These are phyloP conservation scores for Aotearoamyces nothofagi DNA, from an alignment of 2,329 filamentous ascomycete genomes.

Conservation along the genomic window DNA sequence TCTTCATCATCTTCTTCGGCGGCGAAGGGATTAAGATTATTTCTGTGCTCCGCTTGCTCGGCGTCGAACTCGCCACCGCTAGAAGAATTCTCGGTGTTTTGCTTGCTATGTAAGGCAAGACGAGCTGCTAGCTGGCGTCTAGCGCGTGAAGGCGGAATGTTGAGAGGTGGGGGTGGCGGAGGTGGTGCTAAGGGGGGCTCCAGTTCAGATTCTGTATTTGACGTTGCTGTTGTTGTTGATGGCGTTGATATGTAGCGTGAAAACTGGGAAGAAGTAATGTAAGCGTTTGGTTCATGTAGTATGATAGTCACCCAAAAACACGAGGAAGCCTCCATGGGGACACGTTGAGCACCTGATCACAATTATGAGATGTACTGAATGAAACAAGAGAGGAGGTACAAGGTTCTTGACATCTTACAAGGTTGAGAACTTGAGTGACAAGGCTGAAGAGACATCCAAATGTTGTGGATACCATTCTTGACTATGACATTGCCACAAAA, in stretches of 20 bases:
- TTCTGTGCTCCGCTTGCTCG: constrained; percentile 9
- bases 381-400: too few relatives aligned
- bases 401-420: too few relatives aligned
- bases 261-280: constrained; percentile 13
- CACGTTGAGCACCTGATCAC: too few relatives aligned
- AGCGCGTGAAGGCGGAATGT: constrained; percentile 74
- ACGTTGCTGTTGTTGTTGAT: constrained; percentile 18
- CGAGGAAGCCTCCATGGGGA: too few relatives aligned
- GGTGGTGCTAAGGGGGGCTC: constrained; percentile 44
- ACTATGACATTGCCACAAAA: too few relatives aligned
- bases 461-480: too few relatives aligned
- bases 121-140: constrained; percentile 82
- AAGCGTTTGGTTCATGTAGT: too few relatives aligned
- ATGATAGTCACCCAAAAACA: too few relatives aligned
- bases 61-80: constrained; percentile 8
- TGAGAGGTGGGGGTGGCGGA: constrained; percentile 64
- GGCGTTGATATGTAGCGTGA: constrained; percentile 20
- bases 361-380: too few relatives aligned
- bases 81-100: constrained; percentile 18
- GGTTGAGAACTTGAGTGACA: too few relatives aligned
- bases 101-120: constrained; percentile 60
- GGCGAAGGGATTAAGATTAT: constrained; percentile 17
- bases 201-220: constrained; percentile 21
- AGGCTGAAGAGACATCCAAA: too few relatives aligned
- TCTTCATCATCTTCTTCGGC: constrained; percentile 17